Evolutionary conservation across 139 green algal species (phyloP).

Genomic region (Chlorella vulgaris): DNA sequence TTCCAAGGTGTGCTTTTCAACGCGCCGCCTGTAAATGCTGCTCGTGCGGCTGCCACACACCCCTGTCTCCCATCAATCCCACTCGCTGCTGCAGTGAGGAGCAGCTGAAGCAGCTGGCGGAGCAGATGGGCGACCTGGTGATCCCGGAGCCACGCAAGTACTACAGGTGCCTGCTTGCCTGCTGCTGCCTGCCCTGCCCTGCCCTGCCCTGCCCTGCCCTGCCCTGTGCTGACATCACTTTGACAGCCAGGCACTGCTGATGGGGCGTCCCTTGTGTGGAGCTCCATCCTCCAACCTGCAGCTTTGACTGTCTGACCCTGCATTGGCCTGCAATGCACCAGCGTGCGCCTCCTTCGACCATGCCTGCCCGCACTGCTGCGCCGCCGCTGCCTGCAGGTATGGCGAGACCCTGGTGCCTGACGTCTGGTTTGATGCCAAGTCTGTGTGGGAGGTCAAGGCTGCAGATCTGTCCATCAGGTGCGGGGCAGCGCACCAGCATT

Average conservation of each 20-base stretch:
- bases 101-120: conserved; percentile 74
- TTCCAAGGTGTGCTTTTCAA: too few relatives aligned
- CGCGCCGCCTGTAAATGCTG: too few relatives aligned
- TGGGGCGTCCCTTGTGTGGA: neutral
- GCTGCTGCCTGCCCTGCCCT: too few relatives aligned
- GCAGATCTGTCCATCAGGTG: conserved; percentile 93
- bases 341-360: neutral
- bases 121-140: conserved; percentile 64
- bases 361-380: neutral
- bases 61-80: too few relatives aligned
- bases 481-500: too few relatives aligned
- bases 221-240: neutral
- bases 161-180: conserved; percentile 66
- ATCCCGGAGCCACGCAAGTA: conserved; percentile 74
- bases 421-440: conserved; percentile 92
- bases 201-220: too few relatives aligned
- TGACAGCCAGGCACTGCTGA: too few relatives aligned
- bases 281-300: neutral
- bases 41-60: too few relatives aligned
- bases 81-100: conserved; percentile 72
- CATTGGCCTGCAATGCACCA: too few relatives aligned
- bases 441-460: conserved; percentile 98
- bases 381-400: conserved; percentile 43
- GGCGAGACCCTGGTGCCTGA: conserved; percentile 78
- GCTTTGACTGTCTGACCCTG: too few relatives aligned